Base-by-base conservation (phyloP, 257 asterid species). In the Solanum piurae region DNA sequence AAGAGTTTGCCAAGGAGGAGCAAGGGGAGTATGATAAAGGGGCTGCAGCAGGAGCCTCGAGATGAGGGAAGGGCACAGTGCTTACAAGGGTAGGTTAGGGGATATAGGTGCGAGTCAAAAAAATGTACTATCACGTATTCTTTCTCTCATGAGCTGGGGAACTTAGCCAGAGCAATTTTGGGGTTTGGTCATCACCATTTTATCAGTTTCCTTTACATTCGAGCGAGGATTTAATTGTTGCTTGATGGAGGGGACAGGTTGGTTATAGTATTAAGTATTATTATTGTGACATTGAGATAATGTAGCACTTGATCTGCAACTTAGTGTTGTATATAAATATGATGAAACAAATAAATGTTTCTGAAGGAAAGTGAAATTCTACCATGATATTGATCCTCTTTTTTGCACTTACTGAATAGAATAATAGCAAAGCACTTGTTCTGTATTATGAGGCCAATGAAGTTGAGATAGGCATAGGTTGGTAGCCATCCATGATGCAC, bases 1-100 rank as follows among this genome's bases (percentile, higher is more conserved):
- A 94, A 88, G 98, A 95, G 91, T 92, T 94, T 68, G 93, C 89
- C 69, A 95, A 92, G 92, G 98, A 93, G 85, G 97, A 94, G 89
- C 96, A 92, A 86, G 86, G 91, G 23, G 96, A 94, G 38, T 91
- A 87, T 7, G 94, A 92, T 40, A 91, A 89, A 87, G 91, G 76
- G 25, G 93, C 95, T 20, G 96, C 95, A 85, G 99, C 98, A 46
- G 94, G 96, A 71, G 98, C 94, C 12, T 91, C 97, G 5, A 88
- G 95, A 80, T 96, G 94, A 92, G 38, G 21, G 25, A 1, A 5
- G 25, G 12, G 71, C 6, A 5, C 27, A 31, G 7, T 31, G 23
- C 62, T 55, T 20, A 20, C 71, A 12, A 44, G 87, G 49, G 49
- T n/a, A 40, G 68, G 69, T 68, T 49, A 40, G 83, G 16, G 37